Percentiles rank a stretch among this genome's conserved stretches.
phyloP scores from a whole-genome alignment of 768 basidiomycete species.

The Pholiota conissans region DNA sequence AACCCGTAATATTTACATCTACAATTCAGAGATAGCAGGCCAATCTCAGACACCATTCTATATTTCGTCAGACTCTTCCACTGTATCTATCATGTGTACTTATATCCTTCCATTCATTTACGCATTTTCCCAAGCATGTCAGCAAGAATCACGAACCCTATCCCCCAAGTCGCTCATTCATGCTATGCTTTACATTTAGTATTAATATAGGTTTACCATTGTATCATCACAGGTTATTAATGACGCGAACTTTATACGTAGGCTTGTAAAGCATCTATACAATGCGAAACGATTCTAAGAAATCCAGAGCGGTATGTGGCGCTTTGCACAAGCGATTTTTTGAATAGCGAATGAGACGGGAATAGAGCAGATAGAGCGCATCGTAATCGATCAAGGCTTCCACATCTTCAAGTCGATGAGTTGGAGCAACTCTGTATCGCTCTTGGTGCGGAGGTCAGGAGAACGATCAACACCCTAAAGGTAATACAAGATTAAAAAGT shows the following conservation, averaged over 20 bases:
- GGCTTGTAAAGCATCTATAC: too few relatives aligned
- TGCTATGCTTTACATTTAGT: background rate
- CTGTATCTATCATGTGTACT: background rate
- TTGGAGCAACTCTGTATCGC: constrained; percentile 51
- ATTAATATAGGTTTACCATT: background rate
- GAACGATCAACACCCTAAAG: constrained; percentile 55
- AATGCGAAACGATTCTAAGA: too few relatives aligned
- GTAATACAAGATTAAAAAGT: background rate
- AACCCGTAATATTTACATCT: constrained; percentile 10
- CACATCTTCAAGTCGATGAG: constrained; percentile 73
- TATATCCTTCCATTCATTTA: background rate
- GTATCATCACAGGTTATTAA: background rate
- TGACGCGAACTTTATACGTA: too few relatives aligned
- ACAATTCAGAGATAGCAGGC: background rate
- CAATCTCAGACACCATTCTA: constrained; percentile 2
- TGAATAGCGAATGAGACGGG: background rate
- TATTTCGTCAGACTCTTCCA: background rate
- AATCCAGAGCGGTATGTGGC: background rate
- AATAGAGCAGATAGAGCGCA: background rate
- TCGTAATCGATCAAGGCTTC: constrained; percentile 44
- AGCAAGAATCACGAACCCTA: background rate
- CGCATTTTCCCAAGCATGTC: background rate
- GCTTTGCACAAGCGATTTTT: too few relatives aligned
- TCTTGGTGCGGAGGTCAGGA: constrained; percentile 51
- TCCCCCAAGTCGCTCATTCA: background rate